Percentiles rank a stretch among this genome's conserved stretches.
Conservation (phyloP, 495 filamentous ascomycete genomes). For the Tuber indicum region DNA sequence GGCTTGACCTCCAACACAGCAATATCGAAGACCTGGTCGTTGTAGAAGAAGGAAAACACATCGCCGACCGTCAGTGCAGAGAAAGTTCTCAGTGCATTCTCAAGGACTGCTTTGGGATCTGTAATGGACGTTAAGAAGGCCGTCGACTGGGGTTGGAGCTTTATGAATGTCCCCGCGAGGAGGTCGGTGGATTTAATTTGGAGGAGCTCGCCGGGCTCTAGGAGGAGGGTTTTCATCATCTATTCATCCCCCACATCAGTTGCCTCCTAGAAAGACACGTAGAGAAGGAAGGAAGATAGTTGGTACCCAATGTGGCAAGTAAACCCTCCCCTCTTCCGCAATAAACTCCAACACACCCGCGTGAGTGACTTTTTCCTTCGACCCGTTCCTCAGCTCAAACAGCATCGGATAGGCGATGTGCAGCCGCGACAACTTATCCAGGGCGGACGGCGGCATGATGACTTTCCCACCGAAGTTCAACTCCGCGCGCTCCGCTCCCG, state of each 20-base stretch:
- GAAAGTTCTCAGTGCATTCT: constrained; percentile 92
- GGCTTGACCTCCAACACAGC: constrained; percentile 91
- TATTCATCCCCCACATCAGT: constrained; percentile 42
- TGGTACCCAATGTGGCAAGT: constrained; percentile 85
- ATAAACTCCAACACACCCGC: constrained; percentile 96
- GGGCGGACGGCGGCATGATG: constrained; percentile 84
- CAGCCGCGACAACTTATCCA: constrained; percentile 91
- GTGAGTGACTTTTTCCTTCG: constrained; percentile 70
- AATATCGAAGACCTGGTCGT: constrained; percentile 85
- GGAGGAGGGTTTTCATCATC: constrained; percentile 86
- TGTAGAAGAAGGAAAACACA: constrained; percentile 90
- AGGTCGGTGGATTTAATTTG: constrained; percentile 92
- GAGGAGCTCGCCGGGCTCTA: constrained; percentile 87
- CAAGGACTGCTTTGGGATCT: constrained; percentile 95
- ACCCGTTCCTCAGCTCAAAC: constrained; percentile 87
- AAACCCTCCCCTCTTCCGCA: constrained; percentile 92
- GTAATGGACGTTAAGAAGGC: constrained; percentile 83
- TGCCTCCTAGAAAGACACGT: neutral
- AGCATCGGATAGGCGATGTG: constrained; percentile 98
- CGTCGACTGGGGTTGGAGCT: constrained; percentile 85
- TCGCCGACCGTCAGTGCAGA: constrained; percentile 86
- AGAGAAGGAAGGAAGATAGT: neutral
- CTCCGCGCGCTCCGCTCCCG: constrained; percentile 76
- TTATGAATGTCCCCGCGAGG: constrained; percentile 81
- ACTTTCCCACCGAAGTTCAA: constrained; percentile 97